Base-by-base conservation (phyloP, 2,329 filamentous ascomycete genomes). In the Juglanconis oblonga region DNA sequence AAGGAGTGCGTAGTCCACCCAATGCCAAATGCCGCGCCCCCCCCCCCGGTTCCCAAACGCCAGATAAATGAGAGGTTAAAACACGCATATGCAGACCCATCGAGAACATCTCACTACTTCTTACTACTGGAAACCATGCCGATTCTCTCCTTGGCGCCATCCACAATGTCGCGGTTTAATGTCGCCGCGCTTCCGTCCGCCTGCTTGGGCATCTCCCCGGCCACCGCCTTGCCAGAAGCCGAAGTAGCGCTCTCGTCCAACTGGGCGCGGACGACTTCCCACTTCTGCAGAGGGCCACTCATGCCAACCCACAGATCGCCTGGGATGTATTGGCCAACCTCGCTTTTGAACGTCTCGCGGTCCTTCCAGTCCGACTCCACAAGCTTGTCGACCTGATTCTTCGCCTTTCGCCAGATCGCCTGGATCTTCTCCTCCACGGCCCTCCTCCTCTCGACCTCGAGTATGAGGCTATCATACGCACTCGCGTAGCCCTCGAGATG, bases 401-500 rank as follows among this genome's bases (percentile, higher is more conserved):
- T 86, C 1, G 94, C 91, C 67, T 93, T 92, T 62, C 84, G 85
- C 69, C 92, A 89, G 32, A 96, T 86, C 48, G 80, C 81, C 65
- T 87, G 82, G 55, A 96, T 88, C 64, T 89, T 87, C 36, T 88
- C 85, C 68, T 95, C 90, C 40, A 91, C 85, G 13, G 82, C 79
- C 62, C 85, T 86, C 9, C 95, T 83, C 31, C 95, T 82, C 55
- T 89, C 88, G 5, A 92, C 88, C 72, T 99, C 95, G 1, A 96
- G 81, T 31, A 97, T 82, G 11, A 99, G 78, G 24, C 88, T 87
- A 66, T 92, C 89, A 70, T 99, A 98, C 0, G 92, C 91, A 55
- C 86, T 83, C 24, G 90, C 81, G 68, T 98, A 99, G 17, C 89
- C 87, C 62, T 94, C 89, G 73, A 97, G 98, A 67, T 97, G 91